Evolutionary conservation across 441 rosid species (phyloP), one percentile per base, ranked within the genome.

Genomic region (Flueggea neowawraea): DNA sequence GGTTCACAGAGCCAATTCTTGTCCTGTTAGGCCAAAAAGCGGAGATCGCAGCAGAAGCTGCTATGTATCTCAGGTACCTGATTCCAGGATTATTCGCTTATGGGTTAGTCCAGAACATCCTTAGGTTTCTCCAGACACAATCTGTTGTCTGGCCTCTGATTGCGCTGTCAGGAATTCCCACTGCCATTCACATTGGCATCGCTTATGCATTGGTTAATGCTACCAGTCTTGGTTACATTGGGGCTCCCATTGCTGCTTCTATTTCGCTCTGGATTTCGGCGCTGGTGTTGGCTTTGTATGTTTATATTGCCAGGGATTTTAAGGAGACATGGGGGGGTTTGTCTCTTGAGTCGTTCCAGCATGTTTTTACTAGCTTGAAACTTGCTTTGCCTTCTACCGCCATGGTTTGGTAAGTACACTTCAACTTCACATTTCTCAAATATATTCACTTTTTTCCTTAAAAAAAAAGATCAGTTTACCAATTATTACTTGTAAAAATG

Each of bases 301-400:
- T 92, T 45, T 13, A 70, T 4, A 56, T 57, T 60, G 65, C 80
- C 0, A 73, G 80, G 62, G 80, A 75, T 45, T 83, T 85, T 60
- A 61, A 83, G 71, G 74, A 71, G 9, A 88, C 97, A 0, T 86
- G 96, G 97, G 51, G 68, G 9, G 96, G 97, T 2, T 76, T 88
- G 51, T 79, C 92, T 0, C 36, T 58, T 0, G 89, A 88, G 61
- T 72, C 89, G 4, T 68, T 82, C 51, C 39, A 17, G 16, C 75
- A 75, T 67, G 49, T 86, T 28, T 41, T 66, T 1, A 0, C 55
- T 3, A 64, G 75, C 85, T 63, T 88, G 67, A 82, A 69, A 66
- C 64, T 92, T 12, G 91, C 94, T 50, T 43, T 88, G 63, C 96
- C 86, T 55, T 90, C 96, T 16, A 89, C 94, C 12, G 89, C 91